These are phyloP conservation scores for Sarcocystis neurona DNA, from an alignment of 169 alveolate genomes.

Conservation along the genomic window DNA sequence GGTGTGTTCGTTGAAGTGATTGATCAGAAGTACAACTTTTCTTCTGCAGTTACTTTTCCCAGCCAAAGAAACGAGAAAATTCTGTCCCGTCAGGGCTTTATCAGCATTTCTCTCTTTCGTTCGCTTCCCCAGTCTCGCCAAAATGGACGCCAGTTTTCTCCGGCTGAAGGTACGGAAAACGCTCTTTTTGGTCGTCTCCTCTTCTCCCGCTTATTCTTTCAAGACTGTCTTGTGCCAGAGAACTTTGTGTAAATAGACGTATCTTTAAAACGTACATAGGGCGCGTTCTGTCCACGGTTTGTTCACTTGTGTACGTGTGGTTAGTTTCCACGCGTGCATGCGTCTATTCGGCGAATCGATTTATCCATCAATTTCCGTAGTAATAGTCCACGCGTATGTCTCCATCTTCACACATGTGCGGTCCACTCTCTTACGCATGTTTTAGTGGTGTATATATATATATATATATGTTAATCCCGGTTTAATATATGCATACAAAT, in stretches of 20 bases:
- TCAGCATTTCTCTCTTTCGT: background rate
- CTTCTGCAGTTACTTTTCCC: too few species aligned
- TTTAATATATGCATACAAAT: background rate
- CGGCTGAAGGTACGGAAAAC: background rate
- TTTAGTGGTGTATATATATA: background rate
- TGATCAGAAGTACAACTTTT: too few species aligned
- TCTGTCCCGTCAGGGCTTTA: too few species aligned
- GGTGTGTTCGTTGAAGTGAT: too few species aligned
- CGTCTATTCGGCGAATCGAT: background rate
- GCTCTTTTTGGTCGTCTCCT: background rate
- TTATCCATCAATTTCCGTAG: background rate
- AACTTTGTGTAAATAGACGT: background rate
- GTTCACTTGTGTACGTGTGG: background rate
- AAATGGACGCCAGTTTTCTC: conserved; percentile 7
- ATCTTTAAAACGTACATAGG: background rate
- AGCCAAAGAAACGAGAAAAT: too few species aligned
- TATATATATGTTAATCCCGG: background rate
- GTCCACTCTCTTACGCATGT: background rate
- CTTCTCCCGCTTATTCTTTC: background rate
- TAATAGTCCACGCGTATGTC: background rate
- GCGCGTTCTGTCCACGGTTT: background rate
- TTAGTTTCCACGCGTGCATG: background rate
- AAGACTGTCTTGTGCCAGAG: background rate
- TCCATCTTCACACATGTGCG: background rate
- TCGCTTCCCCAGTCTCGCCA: background rate